Conservation (phyloP, 495 filamentous ascomycete genomes). For the Talaromyces stipitatus region DNA sequence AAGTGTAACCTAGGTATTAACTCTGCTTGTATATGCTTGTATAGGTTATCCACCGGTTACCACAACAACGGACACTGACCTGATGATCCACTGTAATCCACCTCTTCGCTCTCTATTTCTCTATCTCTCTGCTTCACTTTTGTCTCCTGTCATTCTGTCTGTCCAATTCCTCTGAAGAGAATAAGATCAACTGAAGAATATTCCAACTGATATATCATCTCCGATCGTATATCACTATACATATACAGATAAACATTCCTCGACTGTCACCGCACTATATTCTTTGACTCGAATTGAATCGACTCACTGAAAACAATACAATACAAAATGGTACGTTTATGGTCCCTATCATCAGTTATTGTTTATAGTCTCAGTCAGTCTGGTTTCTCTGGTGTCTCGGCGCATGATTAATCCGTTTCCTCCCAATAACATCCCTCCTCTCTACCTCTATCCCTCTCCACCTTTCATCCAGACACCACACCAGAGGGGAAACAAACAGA, state of each 20-base stretch:
- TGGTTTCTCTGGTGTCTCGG: neutral
- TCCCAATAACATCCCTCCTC: conserved; percentile 4
- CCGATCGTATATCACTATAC: no score
- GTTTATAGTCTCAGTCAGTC: no score
- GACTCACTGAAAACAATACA: neutral
- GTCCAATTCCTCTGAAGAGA: no score
- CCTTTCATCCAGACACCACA: conserved; percentile 1
- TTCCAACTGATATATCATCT: no score
- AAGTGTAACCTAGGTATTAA: neutral
- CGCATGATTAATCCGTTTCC: conserved; percentile 5
- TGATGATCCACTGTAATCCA: neutral
- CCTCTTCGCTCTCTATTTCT: neutral
- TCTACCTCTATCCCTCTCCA: neutral
- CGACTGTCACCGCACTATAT: neutral
- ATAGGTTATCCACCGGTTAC: neutral
- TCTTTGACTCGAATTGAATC: neutral
- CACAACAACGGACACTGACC: conserved; percentile 3
- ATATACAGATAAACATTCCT: no score
- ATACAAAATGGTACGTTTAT: neutral
- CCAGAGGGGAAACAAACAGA: no score
- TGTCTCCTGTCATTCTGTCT: no score
- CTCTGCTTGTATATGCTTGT: neutral
- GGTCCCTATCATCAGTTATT: neutral
- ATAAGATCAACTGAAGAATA: neutral
- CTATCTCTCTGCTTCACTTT: neutral